Evolutionary conservation across 192 early-diverging fungal genomes (phyloP).

Genomic region (Gryganskiella cystojenkinii): DNA sequence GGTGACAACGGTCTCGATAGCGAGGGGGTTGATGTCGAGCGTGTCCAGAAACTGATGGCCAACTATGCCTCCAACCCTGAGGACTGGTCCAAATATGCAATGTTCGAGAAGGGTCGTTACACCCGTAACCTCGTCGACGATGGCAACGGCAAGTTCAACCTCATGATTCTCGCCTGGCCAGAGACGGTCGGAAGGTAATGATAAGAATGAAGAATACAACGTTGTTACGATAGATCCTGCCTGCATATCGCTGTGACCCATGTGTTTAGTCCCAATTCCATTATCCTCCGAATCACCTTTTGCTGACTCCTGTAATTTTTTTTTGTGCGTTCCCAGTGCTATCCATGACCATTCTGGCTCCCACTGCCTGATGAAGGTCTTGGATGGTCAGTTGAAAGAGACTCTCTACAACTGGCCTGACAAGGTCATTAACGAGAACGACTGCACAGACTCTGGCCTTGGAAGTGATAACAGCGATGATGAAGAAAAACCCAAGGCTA

Average conservation of each 20-base stretch:
- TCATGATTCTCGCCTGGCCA: constrained; percentile 93
- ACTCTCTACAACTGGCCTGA: constrained; percentile 84
- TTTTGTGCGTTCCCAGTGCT: constrained; percentile 62
- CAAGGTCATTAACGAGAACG: constrained; percentile 37
- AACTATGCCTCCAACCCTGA: constrained; percentile 69
- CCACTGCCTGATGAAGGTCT: constrained; percentile 94
- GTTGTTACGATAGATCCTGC: too few species aligned
- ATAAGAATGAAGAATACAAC: background rate
- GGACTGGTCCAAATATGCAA: constrained; percentile 83
- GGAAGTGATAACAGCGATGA: constrained; percentile 38
- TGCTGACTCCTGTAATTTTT: background rate
- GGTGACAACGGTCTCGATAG: constrained; percentile 65
- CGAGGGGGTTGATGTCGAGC: constrained; percentile 65
- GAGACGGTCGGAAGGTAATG: constrained; percentile 69
- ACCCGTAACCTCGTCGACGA: constrained; percentile 92
- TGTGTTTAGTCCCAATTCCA: constrained; percentile 15
- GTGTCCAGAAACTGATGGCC: constrained; percentile 75
- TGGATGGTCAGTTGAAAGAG: constrained; percentile 86
- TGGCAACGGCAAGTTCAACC: constrained; percentile 94
- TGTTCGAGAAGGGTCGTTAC: constrained; percentile 81
- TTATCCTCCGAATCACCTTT: constrained; percentile 5
- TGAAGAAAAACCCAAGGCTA: constrained; percentile 33
- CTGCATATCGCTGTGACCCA: background rate
- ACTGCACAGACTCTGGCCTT: constrained; percentile 40
- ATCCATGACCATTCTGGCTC: constrained; percentile 94